phyloP scores from a whole-genome alignment of 768 basidiomycete species.

The Boletus pseudopeckii region DNA sequence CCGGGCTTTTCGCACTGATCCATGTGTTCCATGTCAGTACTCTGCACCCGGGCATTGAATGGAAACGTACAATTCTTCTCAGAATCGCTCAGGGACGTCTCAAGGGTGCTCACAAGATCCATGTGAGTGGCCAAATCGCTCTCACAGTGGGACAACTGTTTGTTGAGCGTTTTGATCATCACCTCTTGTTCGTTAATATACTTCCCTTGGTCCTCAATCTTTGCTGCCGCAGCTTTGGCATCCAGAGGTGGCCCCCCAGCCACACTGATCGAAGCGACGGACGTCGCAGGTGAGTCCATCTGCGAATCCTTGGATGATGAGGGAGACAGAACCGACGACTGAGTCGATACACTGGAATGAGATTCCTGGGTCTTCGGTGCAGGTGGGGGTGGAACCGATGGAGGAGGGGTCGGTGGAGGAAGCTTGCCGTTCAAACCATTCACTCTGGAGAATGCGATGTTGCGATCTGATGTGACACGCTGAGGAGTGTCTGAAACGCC shows the following conservation, averaged over 20 bases:
- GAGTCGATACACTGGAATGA: constrained; percentile 57
- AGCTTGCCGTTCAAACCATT: constrained; percentile 69
- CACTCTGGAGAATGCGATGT: constrained; percentile 51
- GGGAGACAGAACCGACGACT: constrained; percentile 52
- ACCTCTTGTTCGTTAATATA: constrained; percentile 80
- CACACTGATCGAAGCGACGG: constrained; percentile 46
- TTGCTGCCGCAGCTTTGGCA: constrained; percentile 46
- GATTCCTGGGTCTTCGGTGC: constrained; percentile 57
- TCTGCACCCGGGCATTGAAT: not conserved
- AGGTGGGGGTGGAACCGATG: constrained; percentile 83
- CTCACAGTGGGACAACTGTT: constrained; percentile 92
- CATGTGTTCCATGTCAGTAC: constrained; percentile 8
- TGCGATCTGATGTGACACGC: constrained; percentile 51
- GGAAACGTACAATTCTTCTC: constrained; percentile 82
- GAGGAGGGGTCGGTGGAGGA: constrained; percentile 78
- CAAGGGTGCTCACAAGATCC: constrained; percentile 81
- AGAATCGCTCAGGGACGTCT: constrained; percentile 83
- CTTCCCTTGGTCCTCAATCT: constrained; percentile 71
- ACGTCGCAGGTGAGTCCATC: constrained; percentile 64
- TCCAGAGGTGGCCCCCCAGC: constrained; percentile 42
- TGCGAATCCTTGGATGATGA: constrained; percentile 71
- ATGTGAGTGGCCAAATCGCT: constrained; percentile 87
- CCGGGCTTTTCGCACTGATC: constrained; percentile 83
- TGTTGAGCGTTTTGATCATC: constrained; percentile 93
- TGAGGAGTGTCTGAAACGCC: constrained; percentile 40